Base-by-base conservation (phyloP, 257 asterid species). In the Solanum medicagineum region DNA sequence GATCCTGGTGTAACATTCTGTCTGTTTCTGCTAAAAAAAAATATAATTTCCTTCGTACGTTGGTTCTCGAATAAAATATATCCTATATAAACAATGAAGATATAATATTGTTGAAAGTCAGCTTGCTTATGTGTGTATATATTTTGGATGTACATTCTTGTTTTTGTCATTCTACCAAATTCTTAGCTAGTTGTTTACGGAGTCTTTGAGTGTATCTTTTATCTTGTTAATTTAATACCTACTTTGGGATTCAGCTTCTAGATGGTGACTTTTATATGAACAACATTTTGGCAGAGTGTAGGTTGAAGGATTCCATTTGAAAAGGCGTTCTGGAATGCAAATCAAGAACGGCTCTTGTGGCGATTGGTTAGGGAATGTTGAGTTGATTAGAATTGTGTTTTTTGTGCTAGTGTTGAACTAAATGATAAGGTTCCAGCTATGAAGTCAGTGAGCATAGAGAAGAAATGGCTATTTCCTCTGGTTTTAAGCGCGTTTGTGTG, bases 401-500 rank as follows among this genome's bases (percentile, higher is more conserved):
- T 53, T 75, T 22, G 57, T 84, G 56, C 75, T 44, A 55, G 73
- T 22, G 19, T 56, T 60, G 84, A 88, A 70, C 87, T 87, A 85
- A 83, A 66, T 89, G 93, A 87, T 89, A 90, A 84, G 88, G 84
- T 90, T 87, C 71, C 71, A 86, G 88, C 90, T 70, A 93, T 93
- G 98, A 96, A 94, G 88, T 86, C 91, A 86, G 20, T 87, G 86
- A 90, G 85, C 81, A 44, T 90, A 86, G 98, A 94, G 93, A 95
- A 89, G 90, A 95, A 85, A 85, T 95, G 98, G 98, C 83, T 90
- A 73, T 91, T 95, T 89, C 93, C 98, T 85, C 90, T 95, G 56
- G 94, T 91, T 69, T 69, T 95, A 87, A 91, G 90, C 86, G 91
- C 95, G 15, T 60, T 95, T 69, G 86, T 92, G 42, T 93, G 89